phyloP scores from a whole-genome alignment of 2,329 filamentous ascomycete genomes.

The Nigrospora sphaerica region DNA sequence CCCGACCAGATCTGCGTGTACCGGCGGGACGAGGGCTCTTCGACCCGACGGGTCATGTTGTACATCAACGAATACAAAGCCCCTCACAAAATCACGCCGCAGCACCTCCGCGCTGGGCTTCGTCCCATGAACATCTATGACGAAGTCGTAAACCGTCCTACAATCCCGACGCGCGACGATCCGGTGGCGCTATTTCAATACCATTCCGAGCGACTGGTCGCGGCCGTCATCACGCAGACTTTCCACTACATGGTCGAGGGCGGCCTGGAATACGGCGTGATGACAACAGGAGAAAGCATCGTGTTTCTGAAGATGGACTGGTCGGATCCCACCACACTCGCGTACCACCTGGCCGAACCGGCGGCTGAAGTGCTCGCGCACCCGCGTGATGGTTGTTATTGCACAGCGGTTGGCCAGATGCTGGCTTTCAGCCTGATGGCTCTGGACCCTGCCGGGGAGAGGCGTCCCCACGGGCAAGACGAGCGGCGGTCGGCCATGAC shows the following conservation, averaged over 20 bases:
- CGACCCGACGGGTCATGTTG: conserved; percentile 11
- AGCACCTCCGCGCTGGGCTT: conserved; percentile 33
- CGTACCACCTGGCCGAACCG: conserved; percentile 24
- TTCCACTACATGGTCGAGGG: conserved; percentile 42
- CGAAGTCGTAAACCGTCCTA: conserved; percentile 23
- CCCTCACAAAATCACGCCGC: conserved; percentile 35
- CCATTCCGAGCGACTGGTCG: conserved; percentile 26
- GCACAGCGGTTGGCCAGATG: conserved; percentile 20
- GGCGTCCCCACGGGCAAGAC: conserved; percentile 9
- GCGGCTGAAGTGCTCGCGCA: conserved; percentile 14
- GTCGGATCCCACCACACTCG: conserved; percentile 16
- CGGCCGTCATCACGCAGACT: conserved; percentile 36
- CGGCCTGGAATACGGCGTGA: conserved; percentile 33
- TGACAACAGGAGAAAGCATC: conserved; percentile 34
- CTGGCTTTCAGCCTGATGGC: conserved; percentile 22
- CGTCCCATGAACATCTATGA: conserved; percentile 31
- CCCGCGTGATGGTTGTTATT: conserved; percentile 8
- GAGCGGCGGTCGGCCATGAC: conserved; percentile 7
- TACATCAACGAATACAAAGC: conserved; percentile 37
- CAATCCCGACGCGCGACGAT: conserved; percentile 15
- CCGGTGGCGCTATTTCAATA: conserved; percentile 25
- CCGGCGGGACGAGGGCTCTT: conserved; percentile 5
- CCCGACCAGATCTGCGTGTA: conserved; percentile 26
- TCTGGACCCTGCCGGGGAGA: conserved; percentile 3
- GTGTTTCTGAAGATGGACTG: conserved; percentile 33